Conservation (phyloP, 305 asterid species). For the Fraxinus floribunda region DNA sequence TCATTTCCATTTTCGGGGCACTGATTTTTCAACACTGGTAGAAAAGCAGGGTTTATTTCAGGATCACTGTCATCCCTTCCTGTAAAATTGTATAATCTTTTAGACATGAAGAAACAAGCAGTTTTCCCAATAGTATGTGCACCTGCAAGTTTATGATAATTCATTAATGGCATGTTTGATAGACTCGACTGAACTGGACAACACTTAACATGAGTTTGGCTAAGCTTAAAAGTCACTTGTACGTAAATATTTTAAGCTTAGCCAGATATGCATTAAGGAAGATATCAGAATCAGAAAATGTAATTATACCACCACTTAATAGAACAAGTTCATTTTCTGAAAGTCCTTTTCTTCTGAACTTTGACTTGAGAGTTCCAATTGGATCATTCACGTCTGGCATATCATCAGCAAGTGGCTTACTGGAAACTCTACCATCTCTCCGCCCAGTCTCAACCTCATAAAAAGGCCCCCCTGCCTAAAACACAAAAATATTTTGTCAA, state of each 20-base stretch:
- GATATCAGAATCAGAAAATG: background rate
- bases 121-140: slow-evolving; percentile 46
- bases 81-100: slow-evolving; percentile 29
- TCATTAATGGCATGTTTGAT: background rate
- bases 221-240: background rate
- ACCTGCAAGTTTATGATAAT: slow-evolving; percentile 17
- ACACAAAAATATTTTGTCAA: background rate
- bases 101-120: slow-evolving; percentile 45
- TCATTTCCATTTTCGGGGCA: slow-evolving; percentile 34
- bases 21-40: slow-evolving; percentile 1
- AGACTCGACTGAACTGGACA: background rate
- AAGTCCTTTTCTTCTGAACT: slow-evolving; percentile 37
- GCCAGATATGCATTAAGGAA: background rate
- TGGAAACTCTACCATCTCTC: slow-evolving; percentile 43
- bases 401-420: slow-evolving; percentile 24
- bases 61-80: slow-evolving; percentile 28
- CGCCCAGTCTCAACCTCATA: slow-evolving; percentile 45
- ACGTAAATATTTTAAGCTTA: background rate
- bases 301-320: slow-evolving; percentile 27
- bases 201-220: background rate
- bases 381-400: slow-evolving; percentile 46
- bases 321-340: slow-evolving; percentile 37
- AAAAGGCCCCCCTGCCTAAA: slow-evolving; percentile 36
- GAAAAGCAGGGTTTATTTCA: slow-evolving; percentile 19
- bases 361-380: slow-evolving; percentile 35